Evolutionary conservation across 148 eudicot species (phyloP).

Genomic region (Rhododendron ovatum): DNA sequence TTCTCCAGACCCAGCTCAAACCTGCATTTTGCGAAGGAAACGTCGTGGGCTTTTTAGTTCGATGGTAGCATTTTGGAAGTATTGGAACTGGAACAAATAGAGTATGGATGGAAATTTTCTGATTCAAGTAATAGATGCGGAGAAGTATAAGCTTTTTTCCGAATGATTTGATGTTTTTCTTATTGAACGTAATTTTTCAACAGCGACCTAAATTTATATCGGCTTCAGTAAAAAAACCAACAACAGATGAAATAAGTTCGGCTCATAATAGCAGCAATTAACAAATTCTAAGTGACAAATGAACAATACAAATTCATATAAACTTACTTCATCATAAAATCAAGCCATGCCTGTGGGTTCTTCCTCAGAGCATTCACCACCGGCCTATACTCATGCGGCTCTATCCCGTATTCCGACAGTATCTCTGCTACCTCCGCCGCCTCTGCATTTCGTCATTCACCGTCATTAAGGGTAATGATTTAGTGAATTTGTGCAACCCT

Average conservation of each 20-base stretch:
- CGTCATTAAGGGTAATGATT: not conserved
- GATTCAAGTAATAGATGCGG: too few species aligned
- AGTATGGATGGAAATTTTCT: not conserved
- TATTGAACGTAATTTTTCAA: not conserved
- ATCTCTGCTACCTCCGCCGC: conserved; percentile 95
- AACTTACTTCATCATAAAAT: conserved; percentile 97
- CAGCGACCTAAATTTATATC: not conserved
- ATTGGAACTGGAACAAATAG: not conserved
- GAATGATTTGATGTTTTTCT: too few species aligned
- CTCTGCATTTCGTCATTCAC: conserved; percentile 33
- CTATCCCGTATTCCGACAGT: conserved; percentile 67
- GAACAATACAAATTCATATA: not conserved
- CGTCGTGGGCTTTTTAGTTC: not conserved
- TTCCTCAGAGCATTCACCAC: conserved; percentile 82
- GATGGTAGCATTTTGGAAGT: not conserved
- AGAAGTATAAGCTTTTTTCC: too few species aligned
- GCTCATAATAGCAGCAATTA: not conserved
- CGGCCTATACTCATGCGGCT: conserved; percentile 81
- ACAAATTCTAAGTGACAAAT: not conserved
- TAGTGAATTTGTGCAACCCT: not conserved
- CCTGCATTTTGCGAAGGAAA: conserved; percentile 26
- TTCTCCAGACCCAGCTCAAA: conserved; percentile 94
- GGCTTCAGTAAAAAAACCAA: not conserved
- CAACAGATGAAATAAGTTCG: not conserved
- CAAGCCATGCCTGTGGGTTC: conserved; percentile 95